A percentile compares a stretch with the other conserved stretches of the same genome.
Conservation (phyloP, 2,329 filamentous ascomycete genomes). For the Calonectria pteridis region DNA sequence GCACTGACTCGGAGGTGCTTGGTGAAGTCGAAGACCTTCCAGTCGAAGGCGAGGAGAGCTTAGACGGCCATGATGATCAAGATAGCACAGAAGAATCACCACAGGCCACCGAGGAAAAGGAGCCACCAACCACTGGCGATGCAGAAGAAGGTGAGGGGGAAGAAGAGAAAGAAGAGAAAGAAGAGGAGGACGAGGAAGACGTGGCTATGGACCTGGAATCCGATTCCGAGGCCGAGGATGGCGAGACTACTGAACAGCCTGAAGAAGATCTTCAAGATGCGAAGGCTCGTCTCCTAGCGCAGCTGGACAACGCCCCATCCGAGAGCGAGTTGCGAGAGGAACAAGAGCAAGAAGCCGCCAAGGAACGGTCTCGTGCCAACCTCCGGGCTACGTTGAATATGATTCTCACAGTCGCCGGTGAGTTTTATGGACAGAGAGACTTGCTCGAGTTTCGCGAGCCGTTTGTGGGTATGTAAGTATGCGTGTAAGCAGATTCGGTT, state of each 20-base stretch:
- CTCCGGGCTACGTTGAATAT: conserved; percentile 86
- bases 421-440: conserved; percentile 91
- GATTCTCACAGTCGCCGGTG: conserved; percentile 89
- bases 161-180: conserved; percentile 47
- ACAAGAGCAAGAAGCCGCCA: conserved; percentile 44
- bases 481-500: background rate
- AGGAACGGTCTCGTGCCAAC: conserved; percentile 58
- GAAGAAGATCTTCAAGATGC: conserved; percentile 60
- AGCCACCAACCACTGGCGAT: conserved; percentile 31
- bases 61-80: conserved; percentile 27
- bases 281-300: conserved; percentile 61
- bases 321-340: conserved; percentile 41
- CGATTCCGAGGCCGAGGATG: conserved; percentile 53
- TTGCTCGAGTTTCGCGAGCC: conserved; percentile 80
- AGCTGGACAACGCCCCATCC: conserved; percentile 50
- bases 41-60: conserved; percentile 43
- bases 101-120: conserved; percentile 36
- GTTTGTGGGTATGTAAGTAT: conserved; percentile 60
- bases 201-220: conserved; percentile 59
- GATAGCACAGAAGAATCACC: conserved; percentile 18
- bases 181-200: conserved; percentile 45
- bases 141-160: conserved; percentile 43
- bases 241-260: conserved; percentile 44
- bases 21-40: conserved; percentile 49
- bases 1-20: conserved; percentile 53